Evolutionary conservation across 2,329 filamentous ascomycete species (phyloP), one percentile per base, ranked within the genome.

Genomic region (Conoideocrella luteorostrata): DNA sequence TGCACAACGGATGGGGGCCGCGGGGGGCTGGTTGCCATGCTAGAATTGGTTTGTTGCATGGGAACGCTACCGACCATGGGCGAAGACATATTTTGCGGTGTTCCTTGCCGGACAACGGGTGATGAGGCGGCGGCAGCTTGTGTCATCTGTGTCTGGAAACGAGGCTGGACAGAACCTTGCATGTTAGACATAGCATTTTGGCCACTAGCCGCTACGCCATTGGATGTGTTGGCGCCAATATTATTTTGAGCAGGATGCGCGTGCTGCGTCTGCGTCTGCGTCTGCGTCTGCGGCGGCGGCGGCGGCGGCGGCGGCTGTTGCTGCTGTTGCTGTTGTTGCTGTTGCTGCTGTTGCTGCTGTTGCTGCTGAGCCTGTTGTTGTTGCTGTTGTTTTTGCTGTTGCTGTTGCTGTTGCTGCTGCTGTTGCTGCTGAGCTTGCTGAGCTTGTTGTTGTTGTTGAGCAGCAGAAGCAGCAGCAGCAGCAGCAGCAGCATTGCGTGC

Each of bases 1-100:
- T 82, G 80, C 4, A 80, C 78, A 5, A 81, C 80, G 13, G 83
- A 86, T 1, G 81, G 68, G 13, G 84, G 81, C 35, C 83, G 71
- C 15, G 80, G 70, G 21, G 84, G 84, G 54, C 82, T 87, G 41
- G 71, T 78, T 17, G 80, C 81, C 71, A 86, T 82, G 52, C 74
- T 82, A 2, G 83, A 85, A 39, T 75, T 78, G 22, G 78, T 80
- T 28, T 74, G 72, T 49, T 82, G 78, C 80, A 85, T 84, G 1
- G 77, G 66, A 21, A 76, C 75, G 28, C 74, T 74, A 34, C 70
- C 70, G n/a, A 79, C 73, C 70, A 78, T 81, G 7, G 80, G 81
- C 2, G 80, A 84, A 5, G 80, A 83, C 66, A 78, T 75, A 45
- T 75, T 78, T 44, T 80, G 78, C 11, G 80, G 80, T 2, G 80